Base-by-base conservation (phyloP, 2,329 filamentous ascomycete species). In the Hypoxylon rubiginosum region DNA sequence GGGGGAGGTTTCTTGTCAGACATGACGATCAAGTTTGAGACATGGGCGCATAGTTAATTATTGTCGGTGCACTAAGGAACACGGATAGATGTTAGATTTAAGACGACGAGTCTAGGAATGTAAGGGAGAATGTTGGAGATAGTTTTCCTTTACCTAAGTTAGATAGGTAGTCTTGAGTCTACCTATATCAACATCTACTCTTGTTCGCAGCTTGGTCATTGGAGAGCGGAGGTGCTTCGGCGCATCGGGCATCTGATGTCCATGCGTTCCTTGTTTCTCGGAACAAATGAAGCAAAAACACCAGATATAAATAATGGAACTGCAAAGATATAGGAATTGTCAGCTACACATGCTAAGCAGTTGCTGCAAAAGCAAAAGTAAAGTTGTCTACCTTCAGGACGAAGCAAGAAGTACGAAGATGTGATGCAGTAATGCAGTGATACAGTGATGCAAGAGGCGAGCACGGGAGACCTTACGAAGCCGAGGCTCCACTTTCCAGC, bases 1-100 rank as follows among this genome's bases (percentile, higher is more conserved):
- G 71, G 71, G 24, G 71, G 58, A 24, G 71, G 71, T 41, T 74
- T 75, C 66, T 72, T 76, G 48, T 69, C 72, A 52, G 78, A 75
- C 77, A 78, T 78, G 56, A 51, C 67, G 67, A 19, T 53, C 54
- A 63, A 17, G 21, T 39, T 53, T 53, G 49, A 64, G 54, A 63
- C 60, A 66, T 67, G 19, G 55, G 49, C 39, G 19, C 24, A 56
- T 64, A 63, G 43, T 52, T 48, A 39, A 46, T 28, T 21, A 57
- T 32, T 4, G 32, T 28, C 50, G 49, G 56, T 43, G 28, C 39
- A 26, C 58, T 55, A 58, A 30, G 21, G 21, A n/a, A 45, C 7
- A 19, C 15, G 21, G 48, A 17, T 19, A n/a, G 48, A 17, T 19
- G 26, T 28, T 34, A 34, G 7, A 6, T 21, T n/a, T 28, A 48